Percentiles rank a stretch among this genome's conserved stretches.
Conservation (phyloP, 208 protist species). For the Zelonia costaricensis region DNA sequence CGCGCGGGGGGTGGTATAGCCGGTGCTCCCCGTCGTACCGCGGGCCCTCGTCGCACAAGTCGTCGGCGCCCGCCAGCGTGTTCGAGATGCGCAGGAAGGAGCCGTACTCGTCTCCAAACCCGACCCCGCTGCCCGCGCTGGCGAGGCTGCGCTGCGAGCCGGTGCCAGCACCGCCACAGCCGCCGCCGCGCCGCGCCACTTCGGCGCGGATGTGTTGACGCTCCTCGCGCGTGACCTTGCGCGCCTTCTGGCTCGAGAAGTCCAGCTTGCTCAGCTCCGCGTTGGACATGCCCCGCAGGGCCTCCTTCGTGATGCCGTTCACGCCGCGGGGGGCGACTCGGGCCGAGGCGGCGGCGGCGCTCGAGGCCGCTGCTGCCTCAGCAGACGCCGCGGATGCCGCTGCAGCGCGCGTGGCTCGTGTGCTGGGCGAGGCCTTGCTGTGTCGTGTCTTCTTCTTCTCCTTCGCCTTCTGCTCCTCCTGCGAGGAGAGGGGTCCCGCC, state of each 20-base stretch:
- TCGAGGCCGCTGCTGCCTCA: neutral
- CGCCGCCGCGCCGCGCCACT: neutral
- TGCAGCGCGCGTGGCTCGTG: neutral
- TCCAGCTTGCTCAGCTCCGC: conserved; percentile 6
- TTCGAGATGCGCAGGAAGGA: conserved; percentile 8
- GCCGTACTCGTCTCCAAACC: conserved; percentile 18
- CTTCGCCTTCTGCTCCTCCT: neutral
- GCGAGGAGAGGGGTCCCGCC: neutral
- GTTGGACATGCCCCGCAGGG: conserved; percentile 4
- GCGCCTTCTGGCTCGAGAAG: conserved; percentile 7
- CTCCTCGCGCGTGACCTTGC: neutral
- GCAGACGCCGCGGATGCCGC: neutral
- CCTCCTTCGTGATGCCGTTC: conserved; percentile 15
- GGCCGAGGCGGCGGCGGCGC: neutral
- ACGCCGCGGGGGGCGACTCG: too few species aligned
- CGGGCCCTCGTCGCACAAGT: too few species aligned
- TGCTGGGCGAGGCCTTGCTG: neutral
- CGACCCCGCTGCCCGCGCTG: too few species aligned
- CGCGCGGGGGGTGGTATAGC: too few species aligned
- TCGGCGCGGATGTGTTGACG: neutral
- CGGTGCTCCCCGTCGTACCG: too few species aligned
- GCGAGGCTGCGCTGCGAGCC: too few species aligned
- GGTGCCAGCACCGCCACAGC: neutral
- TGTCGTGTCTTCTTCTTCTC: neutral
- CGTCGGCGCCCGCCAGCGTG: neutral